Base-by-base conservation (phyloP, 2,329 filamentous ascomycete genomes). In the Setomelanomma holmii region DNA sequence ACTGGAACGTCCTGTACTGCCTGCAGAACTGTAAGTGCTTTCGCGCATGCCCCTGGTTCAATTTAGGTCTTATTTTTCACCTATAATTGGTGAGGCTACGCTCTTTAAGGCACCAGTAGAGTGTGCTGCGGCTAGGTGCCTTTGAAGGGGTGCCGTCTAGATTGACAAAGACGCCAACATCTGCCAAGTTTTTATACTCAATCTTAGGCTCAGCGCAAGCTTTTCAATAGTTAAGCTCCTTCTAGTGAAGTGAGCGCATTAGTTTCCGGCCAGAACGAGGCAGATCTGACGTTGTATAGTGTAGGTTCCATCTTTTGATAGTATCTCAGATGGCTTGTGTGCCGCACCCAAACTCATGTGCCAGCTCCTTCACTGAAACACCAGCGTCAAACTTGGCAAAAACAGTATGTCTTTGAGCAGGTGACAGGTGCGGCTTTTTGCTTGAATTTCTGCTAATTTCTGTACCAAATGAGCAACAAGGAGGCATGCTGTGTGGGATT, bases 1-100 rank as follows among this genome's bases (percentile, higher is more conserved):
- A 58, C n/a, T 21, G 36, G 30, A 58, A 58, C 19, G 43, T 1
- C 2, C 49, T n/a, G 14, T 53, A 51, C 46, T 56, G 14, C 23
- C 38, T 45, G 11, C n/a, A 35, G 19, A 46, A 53, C 20, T 19
- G 16, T 1, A 47, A 22, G 20, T 36, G 24, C 21, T 20, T 20
- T 7, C 20, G 16, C 27, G 45, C 45, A 21, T 14, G 14, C 21
- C 7, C 14, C 6, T 11, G 45, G 10, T 10, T 52, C 7, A 52
- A 20, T 27, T 52, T 52, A n/a, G 38, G 47, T 19, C 43, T 21
- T 16, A 21, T 42, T 45, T 51, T 51, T 19, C 19, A 51, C 21
- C 8, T 16, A 8, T 1, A 41, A 19, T 44, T 51, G 23, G n/a
- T 43, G 11, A 51, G 40, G 27, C 43, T 30, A 16, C 21, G 27